Conservation (phyloP, 805 yeast genomes). For the Yueomyces sinensis region DNA sequence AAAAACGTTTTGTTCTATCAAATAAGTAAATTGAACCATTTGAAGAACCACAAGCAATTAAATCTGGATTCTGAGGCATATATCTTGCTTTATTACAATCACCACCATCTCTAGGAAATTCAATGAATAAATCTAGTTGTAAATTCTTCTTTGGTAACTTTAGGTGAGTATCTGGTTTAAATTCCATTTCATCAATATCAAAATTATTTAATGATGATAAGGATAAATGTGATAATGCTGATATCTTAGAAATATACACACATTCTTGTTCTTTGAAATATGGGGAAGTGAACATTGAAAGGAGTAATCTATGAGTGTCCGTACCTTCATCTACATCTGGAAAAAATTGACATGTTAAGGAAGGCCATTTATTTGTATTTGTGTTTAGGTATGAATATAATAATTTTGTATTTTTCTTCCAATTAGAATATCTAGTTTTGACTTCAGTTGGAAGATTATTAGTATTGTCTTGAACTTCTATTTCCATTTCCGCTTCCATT, state of each 20-base stretch:
- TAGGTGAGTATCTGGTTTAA: constrained; percentile 19
- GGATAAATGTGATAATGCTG: constrained; percentile 19
- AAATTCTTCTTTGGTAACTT: constrained; percentile 19
- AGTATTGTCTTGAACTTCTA: neutral
- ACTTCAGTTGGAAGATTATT: constrained; percentile 10
- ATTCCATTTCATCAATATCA: constrained; percentile 27
- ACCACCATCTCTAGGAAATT: constrained; percentile 27
- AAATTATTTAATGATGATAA: constrained; percentile 26
- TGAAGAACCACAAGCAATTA: constrained; percentile 59
- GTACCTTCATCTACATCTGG: constrained; percentile 29
- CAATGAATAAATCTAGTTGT: constrained; percentile 14
- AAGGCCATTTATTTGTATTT: constrained; percentile 55
- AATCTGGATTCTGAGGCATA: constrained; percentile 80
- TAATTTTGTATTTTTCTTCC: constrained; percentile 76
- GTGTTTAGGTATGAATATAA: constrained; percentile 65
- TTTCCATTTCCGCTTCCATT: neutral
- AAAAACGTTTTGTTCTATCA: constrained; percentile 70
- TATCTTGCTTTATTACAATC: constrained; percentile 61
- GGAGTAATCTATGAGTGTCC: constrained; percentile 17
- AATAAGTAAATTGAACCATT: constrained; percentile 53
- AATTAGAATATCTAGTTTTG: constrained; percentile 26
- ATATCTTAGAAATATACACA: constrained; percentile 16
- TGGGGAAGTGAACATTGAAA: constrained; percentile 24
- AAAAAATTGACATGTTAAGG: constrained; percentile 57
- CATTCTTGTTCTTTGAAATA: constrained; percentile 24